Conservation (phyloP, 2,329 filamentous ascomycete genomes). For the Aspergillus glaucus region DNA sequence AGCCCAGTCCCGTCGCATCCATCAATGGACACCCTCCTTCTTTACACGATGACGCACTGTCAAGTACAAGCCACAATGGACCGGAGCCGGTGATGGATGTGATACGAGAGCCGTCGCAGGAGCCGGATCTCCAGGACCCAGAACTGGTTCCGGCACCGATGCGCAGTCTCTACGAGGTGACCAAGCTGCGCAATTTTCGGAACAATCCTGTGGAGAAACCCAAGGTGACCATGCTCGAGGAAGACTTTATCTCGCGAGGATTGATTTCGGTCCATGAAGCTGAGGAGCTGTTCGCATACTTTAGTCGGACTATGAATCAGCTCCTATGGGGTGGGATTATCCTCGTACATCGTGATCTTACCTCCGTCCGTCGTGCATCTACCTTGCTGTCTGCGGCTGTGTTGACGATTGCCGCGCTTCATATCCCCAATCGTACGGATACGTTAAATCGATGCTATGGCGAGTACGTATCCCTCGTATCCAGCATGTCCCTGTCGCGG, state of each 20-base stretch:
- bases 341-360: slow-evolving; percentile 45
- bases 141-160: slow-evolving; percentile 46
- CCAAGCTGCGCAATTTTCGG: slow-evolving; percentile 41
- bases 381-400: slow-evolving; percentile 51
- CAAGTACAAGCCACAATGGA: slow-evolving; percentile 20
- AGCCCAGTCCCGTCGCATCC: slow-evolving; percentile 23
- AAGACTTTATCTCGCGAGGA: slow-evolving; percentile 49
- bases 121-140: slow-evolving; percentile 35
- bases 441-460: slow-evolving; percentile 51
- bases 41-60: slow-evolving; percentile 21
- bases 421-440: slow-evolving; percentile 49
- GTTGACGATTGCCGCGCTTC: slow-evolving; percentile 53
- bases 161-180: slow-evolving; percentile 51
- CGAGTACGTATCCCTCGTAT: slow-evolving; percentile 53
- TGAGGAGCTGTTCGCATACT: slow-evolving; percentile 47
- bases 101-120: slow-evolving; percentile 42
- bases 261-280: slow-evolving; percentile 44
- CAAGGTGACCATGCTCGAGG: slow-evolving; percentile 34
- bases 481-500: slow-evolving; percentile 52
- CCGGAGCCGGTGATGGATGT: slow-evolving; percentile 34
- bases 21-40: slow-evolving; percentile 18
- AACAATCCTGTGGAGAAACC: slow-evolving; percentile 33
- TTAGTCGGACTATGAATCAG: slow-evolving; percentile 46
- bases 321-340: slow-evolving; percentile 49
- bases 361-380: slow-evolving; percentile 50